These are phyloP conservation scores for Diaporthe citriasiana DNA, from an alignment of 2,329 filamentous ascomycete species.

Conservation along the genomic window DNA sequence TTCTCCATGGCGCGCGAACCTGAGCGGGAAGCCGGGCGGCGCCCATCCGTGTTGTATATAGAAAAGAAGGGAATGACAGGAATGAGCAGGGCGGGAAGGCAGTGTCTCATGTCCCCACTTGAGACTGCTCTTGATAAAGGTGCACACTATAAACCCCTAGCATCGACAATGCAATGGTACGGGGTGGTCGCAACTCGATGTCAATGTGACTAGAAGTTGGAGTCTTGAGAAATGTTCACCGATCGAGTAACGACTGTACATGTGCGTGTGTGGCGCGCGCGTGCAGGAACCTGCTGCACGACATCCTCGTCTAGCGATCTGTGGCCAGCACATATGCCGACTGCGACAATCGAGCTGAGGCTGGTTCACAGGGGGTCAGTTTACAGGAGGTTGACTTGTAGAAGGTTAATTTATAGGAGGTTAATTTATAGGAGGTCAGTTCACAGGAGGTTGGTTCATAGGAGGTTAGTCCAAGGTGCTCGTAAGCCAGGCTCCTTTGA, in stretches of 20 bases:
- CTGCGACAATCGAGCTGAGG: background rate
- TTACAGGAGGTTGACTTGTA: too few species aligned
- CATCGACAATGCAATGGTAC: background rate
- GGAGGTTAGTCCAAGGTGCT: background rate
- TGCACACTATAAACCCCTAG: background rate
- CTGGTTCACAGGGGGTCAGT: too few species aligned
- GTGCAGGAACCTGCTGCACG: conserved; percentile 24
- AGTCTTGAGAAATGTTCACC: background rate
- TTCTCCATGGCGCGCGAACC: background rate
- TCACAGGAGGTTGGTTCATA: too few species aligned
- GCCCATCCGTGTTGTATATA: background rate
- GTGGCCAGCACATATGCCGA: background rate
- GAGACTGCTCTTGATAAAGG: background rate
- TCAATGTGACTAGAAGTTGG: background rate
- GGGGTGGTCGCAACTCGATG: background rate
- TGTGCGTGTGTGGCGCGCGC: conserved; percentile 8
- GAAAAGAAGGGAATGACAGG: background rate
- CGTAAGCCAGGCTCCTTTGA: background rate
- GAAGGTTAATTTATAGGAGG: too few species aligned
- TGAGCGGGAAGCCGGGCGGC: background rate
- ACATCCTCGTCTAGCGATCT: conserved; percentile 1
- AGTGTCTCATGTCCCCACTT: background rate
- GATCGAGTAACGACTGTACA: background rate
- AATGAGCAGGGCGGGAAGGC: background rate
- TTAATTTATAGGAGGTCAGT: too few species aligned